These are phyloP conservation scores for Albizia julibrissin DNA, from an alignment of 306 rosid species.

Conservation along the genomic window DNA sequence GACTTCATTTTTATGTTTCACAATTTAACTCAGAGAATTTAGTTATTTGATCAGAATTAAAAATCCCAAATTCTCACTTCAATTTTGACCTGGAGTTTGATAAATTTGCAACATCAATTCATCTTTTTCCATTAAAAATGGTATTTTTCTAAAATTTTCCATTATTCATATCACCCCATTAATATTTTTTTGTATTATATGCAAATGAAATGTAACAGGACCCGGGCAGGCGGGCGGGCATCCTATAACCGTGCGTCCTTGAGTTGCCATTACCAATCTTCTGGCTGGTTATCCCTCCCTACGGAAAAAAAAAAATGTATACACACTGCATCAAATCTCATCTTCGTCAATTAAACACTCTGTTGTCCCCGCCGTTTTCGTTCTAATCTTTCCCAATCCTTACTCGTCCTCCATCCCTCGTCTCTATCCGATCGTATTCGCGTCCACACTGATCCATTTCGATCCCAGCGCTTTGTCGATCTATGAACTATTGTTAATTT, in stretches of 20 bases:
- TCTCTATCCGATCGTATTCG: conserved; percentile 34
- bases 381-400: conserved; percentile 38
- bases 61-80: too few species aligned
- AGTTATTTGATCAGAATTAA: too few species aligned
- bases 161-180: neutral
- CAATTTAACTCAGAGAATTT: too few species aligned
- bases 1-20: too few species aligned
- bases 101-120: too few species aligned
- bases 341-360: conserved; percentile 65
- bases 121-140: too few species aligned
- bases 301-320: neutral
- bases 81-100: too few species aligned
- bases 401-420: conserved; percentile 29
- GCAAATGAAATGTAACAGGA: neutral
- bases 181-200: neutral
- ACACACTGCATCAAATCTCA: conserved; percentile 75
- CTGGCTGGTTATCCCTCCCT: conserved; percentile 29
- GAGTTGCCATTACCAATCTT: conserved; percentile 3
- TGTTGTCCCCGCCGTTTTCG: conserved; percentile 19
- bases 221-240: too few species aligned
- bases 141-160: too few species aligned
- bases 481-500: conserved; percentile 29
- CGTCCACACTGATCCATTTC: conserved; percentile 32
- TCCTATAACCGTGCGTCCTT: conserved; percentile 38
- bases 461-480: conserved; percentile 45